Evolutionary conservation across 2,329 filamentous ascomycete species (phyloP).

Genomic region (Lasiodiplodia theobromae): DNA sequence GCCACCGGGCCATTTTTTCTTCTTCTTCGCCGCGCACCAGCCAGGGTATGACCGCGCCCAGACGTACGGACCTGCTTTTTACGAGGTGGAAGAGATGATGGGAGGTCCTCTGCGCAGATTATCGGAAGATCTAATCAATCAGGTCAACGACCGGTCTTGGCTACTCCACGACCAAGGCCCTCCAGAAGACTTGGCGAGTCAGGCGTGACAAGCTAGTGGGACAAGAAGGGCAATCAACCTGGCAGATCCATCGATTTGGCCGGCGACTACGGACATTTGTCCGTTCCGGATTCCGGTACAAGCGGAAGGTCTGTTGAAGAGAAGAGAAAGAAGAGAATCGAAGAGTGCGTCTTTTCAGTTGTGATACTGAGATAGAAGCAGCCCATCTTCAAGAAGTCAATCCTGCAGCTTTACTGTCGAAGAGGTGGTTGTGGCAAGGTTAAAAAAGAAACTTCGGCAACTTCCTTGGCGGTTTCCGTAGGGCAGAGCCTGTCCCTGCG

Average conservation of each 20-base stretch:
- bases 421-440: neutral
- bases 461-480: slow-evolving; percentile 4
- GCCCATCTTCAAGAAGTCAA: neutral
- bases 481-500: neutral
- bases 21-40: neutral
- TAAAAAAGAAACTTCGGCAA: neutral
- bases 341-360: too few relatives aligned
- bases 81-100: slow-evolving; percentile 10
- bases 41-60: slow-evolving; percentile 13
- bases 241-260: slow-evolving; percentile 2
- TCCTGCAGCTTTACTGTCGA: neutral
- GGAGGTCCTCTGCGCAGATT: neutral
- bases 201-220: slow-evolving; percentile 2
- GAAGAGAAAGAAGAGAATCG: neutral
- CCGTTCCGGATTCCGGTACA: neutral
- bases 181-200: slow-evolving; percentile 15
- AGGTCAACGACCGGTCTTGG: neutral
- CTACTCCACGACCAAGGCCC: neutral
- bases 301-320: neutral
- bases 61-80: slow-evolving; percentile 6
- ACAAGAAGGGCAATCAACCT: slow-evolving; percentile 2
- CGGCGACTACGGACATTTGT: slow-evolving; percentile 16
- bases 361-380: neutral
- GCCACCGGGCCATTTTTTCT: neutral
- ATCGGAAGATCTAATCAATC: slow-evolving; percentile 22